These are phyloP conservation scores for Pseudocercospora ulei DNA, from an alignment of 2,329 filamentous ascomycete species.

Conservation along the genomic window DNA sequence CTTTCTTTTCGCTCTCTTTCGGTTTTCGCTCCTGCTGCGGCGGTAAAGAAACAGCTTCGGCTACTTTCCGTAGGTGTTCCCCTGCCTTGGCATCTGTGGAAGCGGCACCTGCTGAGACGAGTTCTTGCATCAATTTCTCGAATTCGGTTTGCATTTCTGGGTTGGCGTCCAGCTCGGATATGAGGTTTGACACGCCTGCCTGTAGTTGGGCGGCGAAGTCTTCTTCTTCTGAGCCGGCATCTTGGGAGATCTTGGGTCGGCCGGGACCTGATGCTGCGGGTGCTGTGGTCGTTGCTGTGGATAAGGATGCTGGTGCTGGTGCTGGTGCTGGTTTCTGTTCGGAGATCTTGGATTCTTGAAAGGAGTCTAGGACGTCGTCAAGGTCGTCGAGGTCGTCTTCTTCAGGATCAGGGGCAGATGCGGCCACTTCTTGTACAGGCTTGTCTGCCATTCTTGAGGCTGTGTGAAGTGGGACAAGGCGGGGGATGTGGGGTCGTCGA, in stretches of 20 bases:
- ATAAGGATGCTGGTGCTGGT: constrained; percentile 17
- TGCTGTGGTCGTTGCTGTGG: constrained; percentile 28
- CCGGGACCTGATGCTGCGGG: constrained; percentile 36
- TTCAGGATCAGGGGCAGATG: constrained; percentile 63
- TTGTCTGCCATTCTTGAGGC: constrained; percentile 28
- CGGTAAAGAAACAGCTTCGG: constrained; percentile 30
- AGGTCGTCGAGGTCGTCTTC: constrained; percentile 87
- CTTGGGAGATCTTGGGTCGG: constrained; percentile 29
- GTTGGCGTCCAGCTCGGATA: constrained; percentile 55
- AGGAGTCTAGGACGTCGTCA: constrained; percentile 91
- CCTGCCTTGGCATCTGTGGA: constrained; percentile 30
- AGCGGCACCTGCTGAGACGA: constrained; percentile 47
- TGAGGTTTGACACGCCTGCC: constrained; percentile 74
- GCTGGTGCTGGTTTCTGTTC: constrained; percentile 28
- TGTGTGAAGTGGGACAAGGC: constrained; percentile 5
- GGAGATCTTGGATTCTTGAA: constrained; percentile 54
- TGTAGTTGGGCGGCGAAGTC: constrained; percentile 81
- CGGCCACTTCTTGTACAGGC: constrained; percentile 23
- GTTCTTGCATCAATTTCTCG: constrained; percentile 42
- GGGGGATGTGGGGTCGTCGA: constrained; percentile 1
- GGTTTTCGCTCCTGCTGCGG: constrained; percentile 18
- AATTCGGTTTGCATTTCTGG: constrained; percentile 68
- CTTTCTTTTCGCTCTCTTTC: constrained; percentile 18
- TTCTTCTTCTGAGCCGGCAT: constrained; percentile 46
- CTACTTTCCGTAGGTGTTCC: constrained; percentile 31